These are phyloP conservation scores for Filosporella fistucella DNA, from an alignment of 495 filamentous ascomycete genomes.

Conservation along the genomic window DNA sequence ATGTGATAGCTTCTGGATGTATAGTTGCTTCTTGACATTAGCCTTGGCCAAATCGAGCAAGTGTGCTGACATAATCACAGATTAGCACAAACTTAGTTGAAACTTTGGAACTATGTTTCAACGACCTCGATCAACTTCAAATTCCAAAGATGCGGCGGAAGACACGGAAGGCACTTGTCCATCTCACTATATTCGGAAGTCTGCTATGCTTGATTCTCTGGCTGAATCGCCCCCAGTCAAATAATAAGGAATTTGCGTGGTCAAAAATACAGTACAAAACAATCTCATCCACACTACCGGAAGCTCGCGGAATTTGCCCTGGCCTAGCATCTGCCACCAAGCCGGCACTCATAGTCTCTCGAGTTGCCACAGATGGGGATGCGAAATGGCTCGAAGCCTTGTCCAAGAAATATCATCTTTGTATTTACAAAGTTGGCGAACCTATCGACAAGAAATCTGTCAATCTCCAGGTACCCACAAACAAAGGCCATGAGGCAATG, in stretches of 20 bases:
- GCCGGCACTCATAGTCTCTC: constrained; percentile 13
- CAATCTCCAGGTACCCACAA: constrained; percentile 17
- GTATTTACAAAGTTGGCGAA: constrained; percentile 62
- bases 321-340: constrained; percentile 8
- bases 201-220: constrained; percentile 9
- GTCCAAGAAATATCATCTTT: constrained; percentile 9
- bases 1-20: too few species aligned
- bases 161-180: constrained; percentile 6
- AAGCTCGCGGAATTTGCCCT: constrained; percentile 14
- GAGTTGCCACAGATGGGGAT: constrained; percentile 11
- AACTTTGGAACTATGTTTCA: too few species aligned
- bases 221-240: constrained; percentile 10
- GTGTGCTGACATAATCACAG: too few species aligned
- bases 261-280: constrained; percentile 15
- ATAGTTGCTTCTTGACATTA: too few species aligned
- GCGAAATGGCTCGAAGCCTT: constrained; percentile 10
- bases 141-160: constrained; percentile 16
- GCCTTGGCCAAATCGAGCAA: too few species aligned
- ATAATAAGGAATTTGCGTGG: constrained; percentile 12
- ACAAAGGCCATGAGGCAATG: constrained; percentile 45
- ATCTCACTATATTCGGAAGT: constrained; percentile 5
- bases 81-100: too few species aligned
- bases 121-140: too few species aligned
- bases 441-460: constrained; percentile 19
- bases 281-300: constrained; percentile 2